Conservation (phyloP, 148 eudicot species). For the Amaranthus hypochondriacus region DNA sequence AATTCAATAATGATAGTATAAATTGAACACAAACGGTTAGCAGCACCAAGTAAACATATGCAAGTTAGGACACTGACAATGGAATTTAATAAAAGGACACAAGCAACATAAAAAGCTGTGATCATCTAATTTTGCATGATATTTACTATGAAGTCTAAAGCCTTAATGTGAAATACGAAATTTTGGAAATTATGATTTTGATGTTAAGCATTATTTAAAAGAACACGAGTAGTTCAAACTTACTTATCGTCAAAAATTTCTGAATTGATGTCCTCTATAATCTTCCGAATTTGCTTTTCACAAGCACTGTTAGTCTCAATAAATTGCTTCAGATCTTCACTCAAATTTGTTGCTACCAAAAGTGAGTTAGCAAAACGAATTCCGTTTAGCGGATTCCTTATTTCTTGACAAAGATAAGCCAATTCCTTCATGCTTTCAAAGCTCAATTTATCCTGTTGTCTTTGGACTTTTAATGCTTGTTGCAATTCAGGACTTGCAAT, state of each 20-base stretch:
- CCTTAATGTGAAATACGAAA: neutral
- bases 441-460: slow-evolving; percentile 56
- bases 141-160: neutral
- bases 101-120: neutral
- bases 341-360: slow-evolving; percentile 60
- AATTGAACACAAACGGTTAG: neutral
- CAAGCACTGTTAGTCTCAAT: slow-evolving; percentile 77
- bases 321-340: slow-evolving; percentile 80
- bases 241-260: slow-evolving; percentile 79
- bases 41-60: neutral
- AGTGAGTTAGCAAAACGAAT: slow-evolving; percentile 69
- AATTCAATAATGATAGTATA: neutral
- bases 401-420: slow-evolving; percentile 78
- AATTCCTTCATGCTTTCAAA: slow-evolving; percentile 72
- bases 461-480: slow-evolving; percentile 62
- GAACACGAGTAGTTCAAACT: slow-evolving; percentile 11
- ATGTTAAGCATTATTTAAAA: neutral
- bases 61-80: neutral
- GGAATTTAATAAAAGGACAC: neutral
- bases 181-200: neutral
- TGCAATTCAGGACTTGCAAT: slow-evolving; percentile 81
- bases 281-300: slow-evolving; percentile 79
- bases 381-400: slow-evolving; percentile 79
- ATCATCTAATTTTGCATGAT: neutral
- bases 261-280: slow-evolving; percentile 61